Evolutionary conservation across 441 rosid species (phyloP).

Genomic region (Hura crepitans): DNA sequence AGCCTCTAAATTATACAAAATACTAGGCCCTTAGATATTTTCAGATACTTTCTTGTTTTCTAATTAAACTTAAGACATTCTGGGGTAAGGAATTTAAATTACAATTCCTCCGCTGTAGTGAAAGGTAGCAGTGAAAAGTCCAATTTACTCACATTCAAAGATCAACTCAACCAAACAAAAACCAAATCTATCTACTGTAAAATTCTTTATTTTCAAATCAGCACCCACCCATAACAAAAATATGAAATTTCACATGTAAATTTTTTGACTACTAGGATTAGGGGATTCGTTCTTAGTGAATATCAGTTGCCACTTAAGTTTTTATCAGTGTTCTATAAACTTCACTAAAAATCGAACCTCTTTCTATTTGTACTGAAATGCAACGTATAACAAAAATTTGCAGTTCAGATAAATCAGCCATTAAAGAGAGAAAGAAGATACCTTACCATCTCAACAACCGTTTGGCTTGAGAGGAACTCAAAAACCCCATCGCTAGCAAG

Average conservation of each 20-base stretch:
- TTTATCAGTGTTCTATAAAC: neutral
- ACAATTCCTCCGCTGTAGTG: too few relatives aligned
- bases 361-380: neutral
- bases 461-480: slow-evolving; percentile 93
- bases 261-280: neutral
- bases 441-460: slow-evolving; percentile 99
- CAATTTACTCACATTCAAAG: neutral
- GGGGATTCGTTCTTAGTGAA: neutral
- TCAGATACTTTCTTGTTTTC: too few relatives aligned
- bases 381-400: neutral
- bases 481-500: slow-evolving; percentile 99
- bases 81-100: too few relatives aligned
- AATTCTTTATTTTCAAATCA: neutral
- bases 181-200: neutral
- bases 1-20: neutral
- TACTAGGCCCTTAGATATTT: too few relatives aligned
- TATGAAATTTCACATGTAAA: neutral
- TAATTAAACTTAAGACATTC: neutral
- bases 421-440: slow-evolving; percentile 22
- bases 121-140: too few relatives aligned
- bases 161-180: neutral
- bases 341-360: neutral
- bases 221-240: neutral
- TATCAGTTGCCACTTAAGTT: too few relatives aligned
- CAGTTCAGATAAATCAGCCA: neutral